Conservation (phyloP, 2,329 filamentous ascomycete species). For the Cryphonectria naterciae region DNA sequence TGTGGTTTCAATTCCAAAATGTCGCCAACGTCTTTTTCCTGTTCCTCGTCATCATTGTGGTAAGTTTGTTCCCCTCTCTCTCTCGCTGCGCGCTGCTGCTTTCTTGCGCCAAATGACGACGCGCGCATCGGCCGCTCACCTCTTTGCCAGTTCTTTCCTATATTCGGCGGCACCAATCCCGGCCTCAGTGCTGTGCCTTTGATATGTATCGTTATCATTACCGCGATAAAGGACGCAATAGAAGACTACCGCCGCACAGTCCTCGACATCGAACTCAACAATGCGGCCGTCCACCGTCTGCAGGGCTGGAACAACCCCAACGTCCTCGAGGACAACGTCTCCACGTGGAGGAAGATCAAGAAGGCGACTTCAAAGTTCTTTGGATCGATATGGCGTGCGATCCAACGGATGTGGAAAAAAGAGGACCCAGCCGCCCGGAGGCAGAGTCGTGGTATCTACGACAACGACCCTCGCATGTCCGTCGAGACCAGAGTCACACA, state of each 20-base stretch:
- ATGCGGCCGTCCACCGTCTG: constrained; percentile 89
- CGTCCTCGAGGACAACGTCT: constrained; percentile 83
- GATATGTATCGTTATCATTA: constrained; percentile 88
- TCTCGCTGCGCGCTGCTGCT: constrained; percentile 1
- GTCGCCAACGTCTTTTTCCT: constrained; percentile 98
- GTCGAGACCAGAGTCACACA: constrained; percentile 63
- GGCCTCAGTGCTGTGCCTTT: constrained; percentile 88
- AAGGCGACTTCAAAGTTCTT: constrained; percentile 75
- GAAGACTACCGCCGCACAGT: constrained; percentile 93
- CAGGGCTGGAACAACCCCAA: constrained; percentile 93
- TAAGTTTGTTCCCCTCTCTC: constrained; percentile 54
- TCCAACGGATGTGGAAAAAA: constrained; percentile 53
- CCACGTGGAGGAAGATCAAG: constrained; percentile 84
- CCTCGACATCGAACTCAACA: constrained; percentile 92
- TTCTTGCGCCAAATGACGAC: not conserved
- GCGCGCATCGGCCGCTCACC: constrained; percentile 30
- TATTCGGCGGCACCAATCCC: constrained; percentile 91
- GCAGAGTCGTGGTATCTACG: constrained; percentile 53
- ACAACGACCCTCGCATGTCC: constrained; percentile 66
- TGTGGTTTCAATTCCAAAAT: constrained; percentile 98
- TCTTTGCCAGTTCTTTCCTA: constrained; percentile 81
- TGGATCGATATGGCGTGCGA: constrained; percentile 55
- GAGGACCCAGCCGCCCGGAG: constrained; percentile 52
- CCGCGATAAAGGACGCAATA: constrained; percentile 90
- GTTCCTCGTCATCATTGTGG: constrained; percentile 90